Percentiles rank a stretch among this genome's conserved stretches.
These are phyloP conservation scores for Mycena crocata DNA, from an alignment of 768 basidiomycete genomes.

Conservation along the genomic window DNA sequence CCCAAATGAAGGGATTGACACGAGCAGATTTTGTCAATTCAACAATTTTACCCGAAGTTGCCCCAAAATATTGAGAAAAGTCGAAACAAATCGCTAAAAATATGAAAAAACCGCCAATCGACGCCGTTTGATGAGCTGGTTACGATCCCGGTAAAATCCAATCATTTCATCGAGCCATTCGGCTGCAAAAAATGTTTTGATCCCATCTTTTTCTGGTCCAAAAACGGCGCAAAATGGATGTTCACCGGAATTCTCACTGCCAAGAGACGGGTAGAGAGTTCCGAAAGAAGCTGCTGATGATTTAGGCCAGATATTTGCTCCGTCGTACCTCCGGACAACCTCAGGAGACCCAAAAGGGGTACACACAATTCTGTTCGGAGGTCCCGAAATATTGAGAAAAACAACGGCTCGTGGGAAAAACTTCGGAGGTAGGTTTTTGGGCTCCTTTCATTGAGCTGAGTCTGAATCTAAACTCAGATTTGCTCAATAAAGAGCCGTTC, in stretches of 20 bases:
- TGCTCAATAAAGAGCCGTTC: too few relatives aligned
- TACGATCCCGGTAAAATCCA: conserved; percentile 8
- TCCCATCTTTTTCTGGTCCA: background rate
- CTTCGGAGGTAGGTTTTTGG: conserved; percentile 9
- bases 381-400: conserved; percentile 4
- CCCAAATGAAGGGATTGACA: conserved; percentile 13
- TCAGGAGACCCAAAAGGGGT: background rate
- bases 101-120: conserved; percentile 37
- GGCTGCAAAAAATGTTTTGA: background rate
- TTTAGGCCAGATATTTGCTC: too few relatives aligned
- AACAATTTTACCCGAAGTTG: background rate
- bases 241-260: background rate
- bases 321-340: too few relatives aligned
- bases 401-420: conserved; percentile 7
- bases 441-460: too few relatives aligned
- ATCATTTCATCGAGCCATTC: background rate
- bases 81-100: conserved; percentile 36
- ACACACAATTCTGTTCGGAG: background rate
- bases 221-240: background rate
- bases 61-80: conserved; percentile 33
- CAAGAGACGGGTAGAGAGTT: background rate
- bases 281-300: too few relatives aligned
- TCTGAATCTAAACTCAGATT: too few relatives aligned
- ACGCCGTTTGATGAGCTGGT: conserved; percentile 31
- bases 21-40: background rate